A percentile compares a stretch with the other conserved stretches of the same genome.
phyloP scores from a whole-genome alignment of 495 filamentous ascomycete genomes.

The Neurospora sp. region DNA sequence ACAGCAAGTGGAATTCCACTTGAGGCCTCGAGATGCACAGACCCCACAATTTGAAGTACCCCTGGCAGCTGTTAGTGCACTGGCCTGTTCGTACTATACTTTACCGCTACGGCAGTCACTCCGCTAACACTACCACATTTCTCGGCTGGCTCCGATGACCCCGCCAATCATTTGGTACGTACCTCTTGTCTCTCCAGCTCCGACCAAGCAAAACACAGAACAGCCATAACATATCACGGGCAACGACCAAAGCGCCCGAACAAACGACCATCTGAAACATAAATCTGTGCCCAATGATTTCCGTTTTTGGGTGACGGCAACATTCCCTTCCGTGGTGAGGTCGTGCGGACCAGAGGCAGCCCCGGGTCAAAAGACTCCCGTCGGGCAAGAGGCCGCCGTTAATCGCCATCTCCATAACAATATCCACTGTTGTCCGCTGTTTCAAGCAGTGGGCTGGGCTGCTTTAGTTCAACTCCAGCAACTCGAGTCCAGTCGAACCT shows the following conservation, averaged over 20 bases:
- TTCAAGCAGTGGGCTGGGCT: neutral
- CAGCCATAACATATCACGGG: neutral
- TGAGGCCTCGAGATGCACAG: neutral
- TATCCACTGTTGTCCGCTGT: neutral
- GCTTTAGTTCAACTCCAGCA: neutral
- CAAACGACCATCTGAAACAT: neutral
- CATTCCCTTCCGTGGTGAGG: neutral
- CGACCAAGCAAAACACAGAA: neutral
- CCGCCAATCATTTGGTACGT: neutral
- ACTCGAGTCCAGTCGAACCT: neutral
- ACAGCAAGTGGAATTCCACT: no score
- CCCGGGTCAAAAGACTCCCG: neutral
- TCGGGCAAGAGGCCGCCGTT: neutral
- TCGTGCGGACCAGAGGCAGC: neutral
- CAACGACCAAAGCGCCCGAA: neutral
- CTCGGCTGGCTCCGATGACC: neutral
- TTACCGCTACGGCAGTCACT: neutral
- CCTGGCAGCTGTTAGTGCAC: neutral
- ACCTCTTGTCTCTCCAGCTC: neutral
- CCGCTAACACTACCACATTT: neutral
- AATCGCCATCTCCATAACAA: neutral
- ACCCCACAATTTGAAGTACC: neutral
- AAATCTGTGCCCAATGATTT: neutral
- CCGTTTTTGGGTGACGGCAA: neutral
- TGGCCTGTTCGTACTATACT: neutral